These are phyloP conservation scores for Ascochyta rabiei DNA, from an alignment of 2,329 filamentous ascomycete genomes.

Conservation along the genomic window DNA sequence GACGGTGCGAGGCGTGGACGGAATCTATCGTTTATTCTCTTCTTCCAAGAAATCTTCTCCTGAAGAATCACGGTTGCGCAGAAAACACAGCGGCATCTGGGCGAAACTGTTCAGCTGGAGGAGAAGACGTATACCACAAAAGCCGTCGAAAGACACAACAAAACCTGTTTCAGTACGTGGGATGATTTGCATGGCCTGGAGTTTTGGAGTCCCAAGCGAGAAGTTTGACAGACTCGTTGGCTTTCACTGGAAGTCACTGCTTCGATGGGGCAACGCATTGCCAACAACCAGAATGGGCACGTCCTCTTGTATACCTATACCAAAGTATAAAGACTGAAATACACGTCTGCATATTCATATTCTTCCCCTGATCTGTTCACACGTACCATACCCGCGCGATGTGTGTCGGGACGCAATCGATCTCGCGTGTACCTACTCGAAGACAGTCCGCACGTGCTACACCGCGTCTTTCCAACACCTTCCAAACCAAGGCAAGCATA, in stretches of 20 bases:
- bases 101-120: not conserved
- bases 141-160: not conserved
- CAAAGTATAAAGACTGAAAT: slow-evolving; percentile 5
- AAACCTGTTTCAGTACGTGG: not conserved
- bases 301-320: slow-evolving; percentile 6
- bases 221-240: not conserved
- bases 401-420: too few relatives aligned
- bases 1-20: too few relatives aligned
- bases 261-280: not conserved
- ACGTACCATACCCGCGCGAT: not conserved
- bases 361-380: not conserved
- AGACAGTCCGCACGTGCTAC: too few relatives aligned
- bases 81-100: not conserved
- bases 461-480: too few relatives aligned
- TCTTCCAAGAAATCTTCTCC: not conserved
- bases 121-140: not conserved
- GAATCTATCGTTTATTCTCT: too few relatives aligned
- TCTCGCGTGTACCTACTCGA: too few relatives aligned
- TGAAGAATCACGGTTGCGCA: not conserved
- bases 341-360: not conserved
- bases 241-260: too few relatives aligned
- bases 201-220: slow-evolving; percentile 8
- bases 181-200: slow-evolving; percentile 18
- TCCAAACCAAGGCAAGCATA: too few relatives aligned
- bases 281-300: not conserved